Percentiles rank a stretch among this genome's conserved stretches.
Evolutionary conservation across 177 flowering plant species (phyloP).

Genomic region (Telopea speciosissima): DNA sequence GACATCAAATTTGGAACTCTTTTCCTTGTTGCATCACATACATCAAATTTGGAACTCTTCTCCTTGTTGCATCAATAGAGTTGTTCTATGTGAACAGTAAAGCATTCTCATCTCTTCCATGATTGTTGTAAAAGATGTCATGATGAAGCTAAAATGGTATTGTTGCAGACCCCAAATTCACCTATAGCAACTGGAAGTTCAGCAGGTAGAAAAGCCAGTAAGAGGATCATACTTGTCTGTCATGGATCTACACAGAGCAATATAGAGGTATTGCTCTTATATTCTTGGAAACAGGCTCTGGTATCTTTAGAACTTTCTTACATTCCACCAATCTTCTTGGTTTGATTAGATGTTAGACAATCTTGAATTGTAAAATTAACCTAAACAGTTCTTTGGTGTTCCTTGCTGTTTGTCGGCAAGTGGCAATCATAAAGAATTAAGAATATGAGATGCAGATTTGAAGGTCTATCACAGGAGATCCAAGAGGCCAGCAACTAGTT

Average conservation of each 20-base stretch:
- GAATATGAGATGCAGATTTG: no score
- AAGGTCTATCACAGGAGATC: no score
- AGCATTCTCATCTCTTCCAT: conserved; percentile 1
- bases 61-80: not conserved
- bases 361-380: no score
- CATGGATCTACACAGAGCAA: conserved; percentile 45
- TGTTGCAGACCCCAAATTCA: conserved; percentile 82
- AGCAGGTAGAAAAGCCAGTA: conserved; percentile 70
- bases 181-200: conserved; percentile 67
- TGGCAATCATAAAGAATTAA: no score
- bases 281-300: not conserved
- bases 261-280: conserved; percentile 17
- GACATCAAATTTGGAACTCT: no score
- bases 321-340: not conserved
- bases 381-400: no score
- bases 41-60: no score
- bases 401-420: no score
- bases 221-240: conserved; percentile 68
- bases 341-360: no score
- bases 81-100: conserved; percentile 1
- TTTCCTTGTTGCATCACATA: not conserved
- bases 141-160: conserved; percentile 20
- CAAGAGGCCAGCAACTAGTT: no score
- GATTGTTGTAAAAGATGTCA: conserved; percentile 3
- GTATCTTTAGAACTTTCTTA: not conserved